These are phyloP conservation scores for Solanum lycopersicoides DNA, from an alignment of 257 asterid species.

Conservation along the genomic window DNA sequence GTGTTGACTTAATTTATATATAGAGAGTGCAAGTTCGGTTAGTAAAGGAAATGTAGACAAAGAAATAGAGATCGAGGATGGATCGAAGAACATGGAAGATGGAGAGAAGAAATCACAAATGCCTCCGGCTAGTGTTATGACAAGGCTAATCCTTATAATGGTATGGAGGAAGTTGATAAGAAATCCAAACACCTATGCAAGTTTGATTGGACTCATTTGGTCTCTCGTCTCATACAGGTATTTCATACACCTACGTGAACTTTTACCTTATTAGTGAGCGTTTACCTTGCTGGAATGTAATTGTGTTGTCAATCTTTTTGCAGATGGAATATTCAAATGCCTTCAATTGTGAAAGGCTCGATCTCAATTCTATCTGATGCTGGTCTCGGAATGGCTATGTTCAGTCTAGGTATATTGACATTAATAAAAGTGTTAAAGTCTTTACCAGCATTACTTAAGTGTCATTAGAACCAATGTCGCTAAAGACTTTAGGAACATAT, in stretches of 20 bases:
- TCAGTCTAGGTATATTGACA: slow-evolving; percentile 52
- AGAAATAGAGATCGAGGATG: slow-evolving; percentile 60
- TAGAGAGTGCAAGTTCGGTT: slow-evolving; percentile 41
- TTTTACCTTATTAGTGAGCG: background rate
- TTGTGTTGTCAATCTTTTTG: background rate
- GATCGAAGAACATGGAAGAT: slow-evolving; percentile 26
- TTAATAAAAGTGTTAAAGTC: no score
- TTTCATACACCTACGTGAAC: background rate
- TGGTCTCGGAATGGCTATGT: slow-evolving; percentile 99
- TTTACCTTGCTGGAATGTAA: background rate
- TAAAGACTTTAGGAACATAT: no score
- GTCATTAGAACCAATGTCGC: no score
- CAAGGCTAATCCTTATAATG: slow-evolving; percentile 83
- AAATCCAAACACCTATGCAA: slow-evolving; percentile 91
- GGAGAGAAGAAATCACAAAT: slow-evolving; percentile 54
- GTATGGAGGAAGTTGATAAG: slow-evolving; percentile 94
- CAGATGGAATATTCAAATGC: slow-evolving; percentile 94
- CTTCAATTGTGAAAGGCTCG: slow-evolving; percentile 73
- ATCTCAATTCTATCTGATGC: slow-evolving; percentile 88
- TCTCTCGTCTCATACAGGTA: slow-evolving; percentile 69
- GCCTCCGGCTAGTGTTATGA: slow-evolving; percentile 98
- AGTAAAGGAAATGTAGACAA: slow-evolving; percentile 36
- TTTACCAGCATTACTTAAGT: no score
- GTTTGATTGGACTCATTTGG: slow-evolving; percentile 79
- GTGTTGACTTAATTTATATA: background rate